A percentile compares a stretch with the other conserved stretches of the same genome.
These are phyloP conservation scores for Vigna nakashimae DNA, from an alignment of 306 rosid genomes.

Conservation along the genomic window DNA sequence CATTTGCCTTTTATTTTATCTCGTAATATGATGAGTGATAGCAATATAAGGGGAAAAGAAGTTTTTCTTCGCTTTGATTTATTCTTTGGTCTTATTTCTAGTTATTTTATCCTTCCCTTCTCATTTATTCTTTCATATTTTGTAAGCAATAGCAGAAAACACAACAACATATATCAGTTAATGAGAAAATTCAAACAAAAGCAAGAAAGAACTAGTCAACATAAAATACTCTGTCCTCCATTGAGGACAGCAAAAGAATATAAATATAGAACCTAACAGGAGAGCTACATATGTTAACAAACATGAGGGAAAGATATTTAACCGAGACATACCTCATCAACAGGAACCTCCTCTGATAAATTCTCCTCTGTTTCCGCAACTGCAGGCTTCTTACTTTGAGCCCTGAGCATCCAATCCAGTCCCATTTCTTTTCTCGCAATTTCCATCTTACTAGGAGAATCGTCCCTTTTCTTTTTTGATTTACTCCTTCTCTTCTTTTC, in stretches of 20 bases:
- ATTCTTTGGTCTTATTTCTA: not conserved
- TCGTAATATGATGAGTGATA: not conserved
- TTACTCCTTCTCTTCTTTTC: slow-evolving; percentile 53
- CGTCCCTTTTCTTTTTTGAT: slow-evolving; percentile 49
- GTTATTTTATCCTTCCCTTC: slow-evolving; percentile 4
- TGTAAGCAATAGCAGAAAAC: slow-evolving; percentile 28
- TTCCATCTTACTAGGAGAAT: slow-evolving; percentile 56
- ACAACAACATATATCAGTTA: not conserved
- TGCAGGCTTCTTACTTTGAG: slow-evolving; percentile 59
- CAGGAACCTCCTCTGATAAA: slow-evolving; percentile 55
- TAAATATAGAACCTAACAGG: not conserved
- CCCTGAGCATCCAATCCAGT: slow-evolving; percentile 93
- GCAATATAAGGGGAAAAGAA: not conserved
- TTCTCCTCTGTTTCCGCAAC: slow-evolving; percentile 48
- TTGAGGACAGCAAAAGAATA: not conserved
- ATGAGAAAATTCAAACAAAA: not conserved
- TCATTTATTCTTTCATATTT: not conserved
- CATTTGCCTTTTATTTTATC: slow-evolving; percentile 6
- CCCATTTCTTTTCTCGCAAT: slow-evolving; percentile 84
- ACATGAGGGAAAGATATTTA: not conserved
- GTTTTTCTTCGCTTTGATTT: slow-evolving; percentile 1
- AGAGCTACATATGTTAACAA: not conserved
- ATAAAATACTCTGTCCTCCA: slow-evolving; percentile 21
- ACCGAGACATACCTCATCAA: slow-evolving; percentile 63
- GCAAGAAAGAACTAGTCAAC: not conserved